phyloP scores from a whole-genome alignment of 495 filamentous ascomycete genomes.

The Annulohypoxylon moriforme region DNA sequence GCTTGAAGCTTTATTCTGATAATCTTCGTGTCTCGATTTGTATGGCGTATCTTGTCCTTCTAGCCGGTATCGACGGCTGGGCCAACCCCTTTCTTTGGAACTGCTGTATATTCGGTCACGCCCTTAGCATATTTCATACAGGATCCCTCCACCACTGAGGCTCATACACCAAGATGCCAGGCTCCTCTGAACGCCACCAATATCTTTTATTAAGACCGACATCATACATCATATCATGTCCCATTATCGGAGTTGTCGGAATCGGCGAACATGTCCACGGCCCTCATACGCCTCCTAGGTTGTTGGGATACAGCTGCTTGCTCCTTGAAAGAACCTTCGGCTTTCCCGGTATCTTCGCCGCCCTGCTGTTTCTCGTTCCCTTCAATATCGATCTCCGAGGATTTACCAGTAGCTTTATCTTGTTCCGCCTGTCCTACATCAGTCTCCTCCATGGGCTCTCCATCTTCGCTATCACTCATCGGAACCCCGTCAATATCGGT shows the following conservation, averaged over 20 bases:
- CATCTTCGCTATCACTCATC: slow-evolving; percentile 58
- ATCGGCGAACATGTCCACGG: slow-evolving; percentile 95
- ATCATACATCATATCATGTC: slow-evolving; percentile 30
- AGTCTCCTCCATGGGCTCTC: slow-evolving; percentile 48
- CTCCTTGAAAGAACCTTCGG: slow-evolving; percentile 16
- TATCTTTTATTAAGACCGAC: neutral
- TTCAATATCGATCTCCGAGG: slow-evolving; percentile 40
- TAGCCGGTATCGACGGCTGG: neutral
- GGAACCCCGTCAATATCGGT: slow-evolving; percentile 62
- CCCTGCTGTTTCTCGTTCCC: slow-evolving; percentile 45
- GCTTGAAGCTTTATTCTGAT: neutral
- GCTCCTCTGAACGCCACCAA: too few species aligned
- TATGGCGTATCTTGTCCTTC: neutral
- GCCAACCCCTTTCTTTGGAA: too few species aligned
- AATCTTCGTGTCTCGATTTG: neutral
- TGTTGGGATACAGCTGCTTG: slow-evolving; percentile 34
- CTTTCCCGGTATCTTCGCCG: slow-evolving; percentile 37
- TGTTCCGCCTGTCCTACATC: slow-evolving; percentile 53
- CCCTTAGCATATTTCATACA: neutral
- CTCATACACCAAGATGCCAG: neutral
- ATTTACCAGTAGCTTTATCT: slow-evolving; percentile 31
- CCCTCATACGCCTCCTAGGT: slow-evolving; percentile 73
- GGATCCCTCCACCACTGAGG: neutral
- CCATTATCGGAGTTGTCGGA: slow-evolving; percentile 57
- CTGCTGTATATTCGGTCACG: neutral